These are phyloP conservation scores for Oxalis stricta DNA, from an alignment of 441 rosid genomes.

Conservation along the genomic window DNA sequence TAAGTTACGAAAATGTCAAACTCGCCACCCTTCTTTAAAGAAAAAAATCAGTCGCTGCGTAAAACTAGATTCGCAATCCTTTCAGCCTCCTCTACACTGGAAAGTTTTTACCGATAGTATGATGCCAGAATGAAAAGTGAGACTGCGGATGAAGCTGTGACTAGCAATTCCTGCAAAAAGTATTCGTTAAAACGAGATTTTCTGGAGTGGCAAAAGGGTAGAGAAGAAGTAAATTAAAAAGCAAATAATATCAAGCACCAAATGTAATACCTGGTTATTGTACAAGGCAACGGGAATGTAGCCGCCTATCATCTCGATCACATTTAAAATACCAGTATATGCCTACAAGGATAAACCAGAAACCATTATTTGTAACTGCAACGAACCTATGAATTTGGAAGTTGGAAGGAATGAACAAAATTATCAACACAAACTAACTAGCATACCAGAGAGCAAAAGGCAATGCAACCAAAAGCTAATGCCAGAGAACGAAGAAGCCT, in stretches of 20 bases:
- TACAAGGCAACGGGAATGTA: constrained; percentile 57
- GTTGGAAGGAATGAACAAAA: background rate
- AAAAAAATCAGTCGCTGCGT: background rate
- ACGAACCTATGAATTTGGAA: too few relatives aligned
- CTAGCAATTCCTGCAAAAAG: constrained; percentile 53
- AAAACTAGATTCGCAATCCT: background rate
- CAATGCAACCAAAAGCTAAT: constrained; percentile 71
- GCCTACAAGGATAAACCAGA: constrained; percentile 39
- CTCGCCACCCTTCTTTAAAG: too few relatives aligned
- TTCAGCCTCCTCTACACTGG: background rate
- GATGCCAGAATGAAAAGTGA: constrained; percentile 58
- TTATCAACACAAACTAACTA: constrained; percentile 2
- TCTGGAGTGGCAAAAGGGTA: too few relatives aligned
- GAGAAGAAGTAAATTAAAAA: too few relatives aligned
- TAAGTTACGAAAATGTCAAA: too few relatives aligned
- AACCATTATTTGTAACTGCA: background rate
- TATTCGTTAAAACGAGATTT: too few relatives aligned
- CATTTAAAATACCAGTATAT: constrained; percentile 64
- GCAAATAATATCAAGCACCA: background rate
- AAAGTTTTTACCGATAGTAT: constrained; percentile 44
- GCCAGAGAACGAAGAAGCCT: constrained; percentile 83
- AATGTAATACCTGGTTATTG: constrained; percentile 59
- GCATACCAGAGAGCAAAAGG: constrained; percentile 76
- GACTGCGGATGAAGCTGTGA: constrained; percentile 52
- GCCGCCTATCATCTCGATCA: constrained; percentile 44